Conservation (phyloP, 345 rosid genomes). For the Melaleuca quinquenervia region DNA sequence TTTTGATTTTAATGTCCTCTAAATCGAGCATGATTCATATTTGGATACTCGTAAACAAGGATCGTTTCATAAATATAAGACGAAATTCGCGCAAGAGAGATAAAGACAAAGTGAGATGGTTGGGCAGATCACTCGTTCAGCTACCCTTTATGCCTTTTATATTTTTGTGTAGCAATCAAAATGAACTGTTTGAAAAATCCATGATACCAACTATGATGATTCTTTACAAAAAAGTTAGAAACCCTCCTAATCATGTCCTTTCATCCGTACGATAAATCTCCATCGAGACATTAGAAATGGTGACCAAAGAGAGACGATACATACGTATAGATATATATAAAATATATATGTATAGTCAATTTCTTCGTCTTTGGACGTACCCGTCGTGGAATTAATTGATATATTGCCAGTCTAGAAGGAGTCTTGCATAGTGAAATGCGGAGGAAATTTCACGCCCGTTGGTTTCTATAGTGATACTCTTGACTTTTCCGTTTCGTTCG, state of each 20-base stretch:
- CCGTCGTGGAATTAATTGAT: background rate
- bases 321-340: background rate
- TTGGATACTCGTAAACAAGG: background rate
- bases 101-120: background rate
- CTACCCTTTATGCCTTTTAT: background rate
- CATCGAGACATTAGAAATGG: background rate
- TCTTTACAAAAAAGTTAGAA: background rate
- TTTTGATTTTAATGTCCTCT: background rate
- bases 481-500: background rate
- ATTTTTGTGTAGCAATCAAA: background rate
- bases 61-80: background rate
- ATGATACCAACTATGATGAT: background rate
- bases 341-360: background rate
- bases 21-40: background rate
- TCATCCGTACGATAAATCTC: background rate
- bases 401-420: background rate
- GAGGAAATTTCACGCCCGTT: background rate
- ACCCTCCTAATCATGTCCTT: background rate
- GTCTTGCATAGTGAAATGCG: background rate
- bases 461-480: background rate
- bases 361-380: background rate
- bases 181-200: background rate
- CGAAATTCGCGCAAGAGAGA: background rate
- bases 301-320: background rate
- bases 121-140: background rate